Evolutionary conservation across 306 rosid species (phyloP), one percentile per base, ranked within the genome.

Genomic region (Cercis canadensis): DNA sequence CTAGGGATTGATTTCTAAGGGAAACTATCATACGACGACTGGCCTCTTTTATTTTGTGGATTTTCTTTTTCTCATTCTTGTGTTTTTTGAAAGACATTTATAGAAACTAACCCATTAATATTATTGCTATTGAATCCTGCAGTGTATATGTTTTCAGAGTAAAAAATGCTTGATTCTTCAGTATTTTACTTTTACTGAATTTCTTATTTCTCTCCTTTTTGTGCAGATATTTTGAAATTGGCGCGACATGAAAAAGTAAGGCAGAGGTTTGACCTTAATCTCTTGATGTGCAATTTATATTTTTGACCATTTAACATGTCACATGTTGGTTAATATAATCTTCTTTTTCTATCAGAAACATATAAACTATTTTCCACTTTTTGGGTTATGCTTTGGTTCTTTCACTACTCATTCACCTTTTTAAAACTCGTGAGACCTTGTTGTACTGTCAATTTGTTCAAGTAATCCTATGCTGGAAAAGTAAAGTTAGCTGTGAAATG

Each of bases 241-340:
- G 98, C 97, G 5, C 89, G 83, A 40, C 62, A 43, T 8, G 89
- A 90, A 67, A 93, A 93, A 93, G 94, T 90, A 69, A 90, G 98
- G 81, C 98, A 93, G 75, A 93, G 98, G 98, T 93, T 50, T 69
- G 87, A 56, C 66, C 39, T 55, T 46, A 52, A 62, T 78, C 52
- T 46, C 36, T 11, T 73, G 11, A 61, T 52, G 33, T 7, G 18
- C 32, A 16, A 32, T 31, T 15, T 31, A 44, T 43, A 32, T 0
- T 52, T 19, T 24, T 11, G 33, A 34, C 40, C 13, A 12, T 37
- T 46, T 11, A 44, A 44, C 31, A 7, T 65, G 10, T 4, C 6
- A 37, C 43, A 37, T 37, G 9, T 37, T 9, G 10, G 10, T 9
- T 37, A 37, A 37, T 6, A 37, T 37, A 9, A 7, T 37, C 29